Percentiles rank a stretch among this genome's conserved stretches.
These are phyloP conservation scores for Tylopilus orsonianus DNA, from an alignment of 1,284 basidiomycete genomes.

Conservation along the genomic window DNA sequence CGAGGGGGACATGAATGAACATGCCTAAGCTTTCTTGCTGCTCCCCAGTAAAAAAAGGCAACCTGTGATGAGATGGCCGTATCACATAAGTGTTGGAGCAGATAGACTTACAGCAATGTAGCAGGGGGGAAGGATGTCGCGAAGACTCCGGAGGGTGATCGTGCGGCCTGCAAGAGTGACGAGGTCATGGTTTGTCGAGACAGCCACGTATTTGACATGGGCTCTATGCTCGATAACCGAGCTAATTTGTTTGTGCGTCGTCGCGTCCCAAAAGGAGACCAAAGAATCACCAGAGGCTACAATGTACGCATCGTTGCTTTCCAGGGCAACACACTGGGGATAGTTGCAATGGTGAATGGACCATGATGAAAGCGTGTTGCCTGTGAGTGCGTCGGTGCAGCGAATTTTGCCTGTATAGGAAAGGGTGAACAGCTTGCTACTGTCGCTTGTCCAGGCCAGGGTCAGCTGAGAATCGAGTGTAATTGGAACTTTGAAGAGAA, in stretches of 20 bases:
- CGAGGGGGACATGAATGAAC: neutral
- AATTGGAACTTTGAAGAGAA: neutral
- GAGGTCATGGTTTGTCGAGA: neutral
- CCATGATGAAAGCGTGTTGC: too few relatives aligned
- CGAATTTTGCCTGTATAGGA: neutral
- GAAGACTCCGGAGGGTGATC: neutral
- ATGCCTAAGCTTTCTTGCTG: neutral
- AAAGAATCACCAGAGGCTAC: too few relatives aligned
- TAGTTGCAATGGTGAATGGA: too few relatives aligned
- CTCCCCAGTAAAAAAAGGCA: neutral
- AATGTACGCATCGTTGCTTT: too few relatives aligned
- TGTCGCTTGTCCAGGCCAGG: neutral
- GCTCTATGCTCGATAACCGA: neutral
- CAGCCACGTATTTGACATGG: neutral
- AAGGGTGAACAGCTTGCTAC: neutral
- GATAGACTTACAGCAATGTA: too few relatives aligned
- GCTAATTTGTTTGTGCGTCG: neutral
- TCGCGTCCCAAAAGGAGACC: neutral
- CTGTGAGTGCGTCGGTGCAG: too few relatives aligned
- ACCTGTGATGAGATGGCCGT: too few relatives aligned
- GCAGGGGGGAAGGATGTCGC: neutral
- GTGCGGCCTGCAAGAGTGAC: neutral
- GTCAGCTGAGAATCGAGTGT: neutral
- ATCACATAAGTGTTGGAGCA: neutral
- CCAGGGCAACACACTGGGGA: too few relatives aligned